A percentile compares a stretch with the other conserved stretches of the same genome.
These are phyloP conservation scores for Fimicolochytrium jonesii DNA, from an alignment of 192 early-diverging fungal species.

Conservation along the genomic window DNA sequence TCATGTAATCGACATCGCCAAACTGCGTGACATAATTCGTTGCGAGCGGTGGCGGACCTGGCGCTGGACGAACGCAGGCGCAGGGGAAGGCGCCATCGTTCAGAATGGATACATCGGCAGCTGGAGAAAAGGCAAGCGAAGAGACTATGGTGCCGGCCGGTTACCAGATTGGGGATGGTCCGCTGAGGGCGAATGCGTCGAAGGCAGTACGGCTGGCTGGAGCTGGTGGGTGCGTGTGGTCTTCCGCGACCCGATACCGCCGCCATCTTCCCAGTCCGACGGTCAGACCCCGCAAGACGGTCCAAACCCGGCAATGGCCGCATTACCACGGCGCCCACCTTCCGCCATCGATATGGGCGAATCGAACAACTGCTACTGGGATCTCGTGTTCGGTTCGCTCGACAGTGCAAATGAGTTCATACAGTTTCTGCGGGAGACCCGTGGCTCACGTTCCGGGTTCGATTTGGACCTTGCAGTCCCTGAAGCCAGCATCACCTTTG, in stretches of 20 bases:
- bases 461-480: too few species aligned
- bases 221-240: slow-evolving; percentile 49
- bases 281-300: too few species aligned
- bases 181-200: slow-evolving; percentile 1
- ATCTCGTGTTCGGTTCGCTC: slow-evolving; percentile 41
- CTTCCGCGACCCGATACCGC: slow-evolving; percentile 11
- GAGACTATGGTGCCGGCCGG: background rate
- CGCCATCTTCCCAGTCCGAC: too few species aligned
- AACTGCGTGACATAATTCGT: slow-evolving; percentile 28
- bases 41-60: slow-evolving; percentile 52
- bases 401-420: slow-evolving; percentile 47
- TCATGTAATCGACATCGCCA: slow-evolving; percentile 27
- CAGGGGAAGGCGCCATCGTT: slow-evolving; percentile 34
- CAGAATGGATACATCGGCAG: slow-evolving; percentile 33
- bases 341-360: background rate
- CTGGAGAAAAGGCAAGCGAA: slow-evolving; percentile 18
- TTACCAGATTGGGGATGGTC: slow-evolving; percentile 13
- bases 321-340: slow-evolving; percentile 13
- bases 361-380: slow-evolving; percentile 38
- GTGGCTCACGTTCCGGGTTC: too few species aligned
- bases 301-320: slow-evolving; percentile 13
- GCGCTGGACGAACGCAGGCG: slow-evolving; percentile 26
- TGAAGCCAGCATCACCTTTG: too few species aligned
- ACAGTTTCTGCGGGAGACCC: slow-evolving; percentile 24
- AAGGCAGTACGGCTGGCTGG: slow-evolving; percentile 42